Percentiles rank a stretch among this genome's conserved stretches.
Conservation (phyloP, 352 stramenopile genomes). For the Phytophthora rubi region DNA sequence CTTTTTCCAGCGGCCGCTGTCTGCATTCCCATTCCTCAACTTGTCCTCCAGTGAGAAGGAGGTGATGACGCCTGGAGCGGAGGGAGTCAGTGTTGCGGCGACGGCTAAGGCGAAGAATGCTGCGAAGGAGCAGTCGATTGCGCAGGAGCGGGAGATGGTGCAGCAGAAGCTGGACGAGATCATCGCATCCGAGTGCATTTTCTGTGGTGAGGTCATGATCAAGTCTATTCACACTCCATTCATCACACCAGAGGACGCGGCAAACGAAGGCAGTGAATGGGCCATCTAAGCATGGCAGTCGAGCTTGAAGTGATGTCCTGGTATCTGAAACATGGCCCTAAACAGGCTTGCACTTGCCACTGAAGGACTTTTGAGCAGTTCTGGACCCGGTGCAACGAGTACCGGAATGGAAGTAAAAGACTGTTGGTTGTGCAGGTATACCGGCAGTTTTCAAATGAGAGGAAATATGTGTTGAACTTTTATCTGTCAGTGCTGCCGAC, state of each 20-base stretch:
- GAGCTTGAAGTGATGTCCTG: conserved; percentile 3
- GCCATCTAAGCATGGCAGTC: conserved; percentile 59
- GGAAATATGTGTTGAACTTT: conserved; percentile 37
- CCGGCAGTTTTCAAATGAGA: conserved; percentile 16
- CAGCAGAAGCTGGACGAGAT: conserved; percentile 95
- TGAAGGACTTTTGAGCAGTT: conserved; percentile 7
- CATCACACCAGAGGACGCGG: conserved; percentile 89
- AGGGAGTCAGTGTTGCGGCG: conserved; percentile 45
- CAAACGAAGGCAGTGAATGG: conserved; percentile 82
- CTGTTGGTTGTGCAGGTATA: background rate
- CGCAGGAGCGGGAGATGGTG: conserved; percentile 90
- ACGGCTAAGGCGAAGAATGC: conserved; percentile 63
- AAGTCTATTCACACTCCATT: conserved; percentile 94
- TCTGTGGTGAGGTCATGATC: conserved; percentile 96
- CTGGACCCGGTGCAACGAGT: background rate
- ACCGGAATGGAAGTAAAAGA: conserved; percentile 1
- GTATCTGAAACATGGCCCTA: background rate
- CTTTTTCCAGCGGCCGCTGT: conserved; percentile 79
- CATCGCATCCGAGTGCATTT: conserved; percentile 94
- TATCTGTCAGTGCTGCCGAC: conserved; percentile 3
- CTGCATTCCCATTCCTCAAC: conserved; percentile 69
- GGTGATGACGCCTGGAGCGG: conserved; percentile 54
- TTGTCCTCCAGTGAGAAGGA: conserved; percentile 78
- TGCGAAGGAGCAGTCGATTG: conserved; percentile 79
- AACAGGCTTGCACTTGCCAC: conserved; percentile 2